These are phyloP conservation scores for Pyrus communis DNA, from an alignment of 306 rosid species.

Conservation along the genomic window DNA sequence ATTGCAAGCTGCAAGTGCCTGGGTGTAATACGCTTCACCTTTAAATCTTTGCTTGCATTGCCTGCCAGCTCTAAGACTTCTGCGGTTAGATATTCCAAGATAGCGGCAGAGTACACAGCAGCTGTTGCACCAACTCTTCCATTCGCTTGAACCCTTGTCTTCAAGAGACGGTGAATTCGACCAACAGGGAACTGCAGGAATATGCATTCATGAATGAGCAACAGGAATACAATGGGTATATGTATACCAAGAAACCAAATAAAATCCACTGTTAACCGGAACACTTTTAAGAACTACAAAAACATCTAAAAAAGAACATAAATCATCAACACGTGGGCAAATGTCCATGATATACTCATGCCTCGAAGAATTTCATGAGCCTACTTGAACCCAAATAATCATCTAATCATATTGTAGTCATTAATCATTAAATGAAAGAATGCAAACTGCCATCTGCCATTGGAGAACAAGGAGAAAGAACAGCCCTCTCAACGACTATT, in stretches of 20 bases:
- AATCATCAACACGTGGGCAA: background rate
- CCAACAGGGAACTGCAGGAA: conserved; percentile 26
- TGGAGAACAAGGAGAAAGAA: background rate
- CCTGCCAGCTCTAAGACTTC: conserved; percentile 35
- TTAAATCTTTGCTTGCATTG: conserved; percentile 31
- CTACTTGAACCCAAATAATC: background rate
- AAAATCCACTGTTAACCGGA: background rate
- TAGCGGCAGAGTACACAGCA: conserved; percentile 27
- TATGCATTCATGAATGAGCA: background rate
- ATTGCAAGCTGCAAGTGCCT: conserved; percentile 33
- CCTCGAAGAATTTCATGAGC: background rate
- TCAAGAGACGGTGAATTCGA: conserved; percentile 29
- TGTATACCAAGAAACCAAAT: background rate
- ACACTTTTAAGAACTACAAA: background rate
- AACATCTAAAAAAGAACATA: background rate
- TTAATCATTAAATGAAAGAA: background rate
- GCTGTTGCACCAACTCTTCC: conserved; percentile 34
- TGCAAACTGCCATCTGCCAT: background rate
- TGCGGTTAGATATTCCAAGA: conserved; percentile 27
- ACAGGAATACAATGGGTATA: background rate
- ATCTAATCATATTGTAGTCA: background rate
- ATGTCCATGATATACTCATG: background rate
- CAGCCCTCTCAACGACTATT: background rate
- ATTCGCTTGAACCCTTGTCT: conserved; percentile 16
- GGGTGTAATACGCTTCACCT: conserved; percentile 33